Conservation (phyloP, 2,329 filamentous ascomycete species). For the Penicillium sp. region DNA sequence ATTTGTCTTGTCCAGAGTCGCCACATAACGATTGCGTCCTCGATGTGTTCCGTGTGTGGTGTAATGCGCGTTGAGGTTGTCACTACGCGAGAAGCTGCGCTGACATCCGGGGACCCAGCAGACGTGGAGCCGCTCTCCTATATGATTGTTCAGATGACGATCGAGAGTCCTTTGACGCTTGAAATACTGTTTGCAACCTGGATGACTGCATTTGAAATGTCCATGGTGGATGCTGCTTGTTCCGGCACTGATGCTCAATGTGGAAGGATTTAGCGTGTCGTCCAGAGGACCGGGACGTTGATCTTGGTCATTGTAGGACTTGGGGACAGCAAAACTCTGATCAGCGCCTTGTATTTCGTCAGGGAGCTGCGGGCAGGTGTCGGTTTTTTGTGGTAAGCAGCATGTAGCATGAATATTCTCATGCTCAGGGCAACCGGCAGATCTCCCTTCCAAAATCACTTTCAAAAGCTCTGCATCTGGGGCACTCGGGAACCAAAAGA, state of each 20-base stretch:
- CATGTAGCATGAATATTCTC: background rate
- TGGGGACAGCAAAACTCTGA: background rate
- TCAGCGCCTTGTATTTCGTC: background rate
- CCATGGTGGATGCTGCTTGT: background rate
- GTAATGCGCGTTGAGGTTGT: background rate
- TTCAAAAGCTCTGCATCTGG: background rate
- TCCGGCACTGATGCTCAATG: background rate
- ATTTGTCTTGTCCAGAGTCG: background rate
- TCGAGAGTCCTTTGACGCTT: background rate
- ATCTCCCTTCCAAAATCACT: background rate
- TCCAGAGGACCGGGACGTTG: background rate
- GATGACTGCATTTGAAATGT: background rate
- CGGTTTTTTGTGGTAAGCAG: background rate
- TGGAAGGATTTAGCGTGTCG: background rate
- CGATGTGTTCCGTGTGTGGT: background rate
- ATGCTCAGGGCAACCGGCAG: background rate
- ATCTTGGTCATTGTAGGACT: background rate
- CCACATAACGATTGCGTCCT: constrained; percentile 5
- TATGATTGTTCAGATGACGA: background rate
- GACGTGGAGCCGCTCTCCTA: background rate
- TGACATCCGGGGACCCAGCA: background rate
- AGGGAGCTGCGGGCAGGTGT: background rate
- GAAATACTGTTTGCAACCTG: background rate
- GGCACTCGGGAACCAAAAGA: background rate
- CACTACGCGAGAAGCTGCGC: background rate